Conservation (phyloP, 192 early-diverging fungal species). For the Podila verticillata region DNA sequence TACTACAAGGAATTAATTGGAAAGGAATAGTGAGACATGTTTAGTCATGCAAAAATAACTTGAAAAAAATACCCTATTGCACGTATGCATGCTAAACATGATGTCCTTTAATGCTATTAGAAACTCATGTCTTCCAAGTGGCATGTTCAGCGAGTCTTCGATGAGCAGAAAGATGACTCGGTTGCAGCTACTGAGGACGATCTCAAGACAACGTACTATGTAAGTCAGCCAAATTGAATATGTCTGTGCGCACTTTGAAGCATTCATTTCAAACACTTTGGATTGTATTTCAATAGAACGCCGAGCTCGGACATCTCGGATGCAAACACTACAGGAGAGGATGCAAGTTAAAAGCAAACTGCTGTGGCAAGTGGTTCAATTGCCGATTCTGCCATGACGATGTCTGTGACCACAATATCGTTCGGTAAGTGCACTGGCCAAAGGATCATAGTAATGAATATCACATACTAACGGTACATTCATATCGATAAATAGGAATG, state of each 20-base stretch:
- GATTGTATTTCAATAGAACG: conserved; percentile 59
- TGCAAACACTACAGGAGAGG: conserved; percentile 85
- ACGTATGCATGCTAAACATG: not conserved
- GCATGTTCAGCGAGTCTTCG: conserved; percentile 11
- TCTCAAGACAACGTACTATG: conserved; percentile 57
- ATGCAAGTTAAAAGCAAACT: conserved; percentile 81
- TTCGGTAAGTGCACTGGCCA: conserved; percentile 62
- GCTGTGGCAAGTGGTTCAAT: conserved; percentile 82
- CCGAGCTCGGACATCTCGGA: conserved; percentile 64
- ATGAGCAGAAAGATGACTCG: conserved; percentile 11
- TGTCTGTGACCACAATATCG: conserved; percentile 76
- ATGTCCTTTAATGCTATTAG: conserved; percentile 1
- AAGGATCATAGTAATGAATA: too few relatives aligned
- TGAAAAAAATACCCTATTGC: not conserved
- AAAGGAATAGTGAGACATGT: not conserved
- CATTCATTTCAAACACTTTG: not conserved
- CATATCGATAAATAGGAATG: conserved; percentile 30
- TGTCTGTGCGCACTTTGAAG: not conserved
- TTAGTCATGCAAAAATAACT: not conserved
- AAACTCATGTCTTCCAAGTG: conserved; percentile 48
- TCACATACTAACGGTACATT: not conserved
- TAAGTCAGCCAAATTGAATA: conserved; percentile 14
- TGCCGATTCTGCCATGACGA: conserved; percentile 91
- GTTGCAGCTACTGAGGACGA: conserved; percentile 58
- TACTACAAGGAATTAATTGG: too few relatives aligned